Base-by-base conservation (phyloP, 352 stramenopile species). In the Globisporangium splendens region DNA sequence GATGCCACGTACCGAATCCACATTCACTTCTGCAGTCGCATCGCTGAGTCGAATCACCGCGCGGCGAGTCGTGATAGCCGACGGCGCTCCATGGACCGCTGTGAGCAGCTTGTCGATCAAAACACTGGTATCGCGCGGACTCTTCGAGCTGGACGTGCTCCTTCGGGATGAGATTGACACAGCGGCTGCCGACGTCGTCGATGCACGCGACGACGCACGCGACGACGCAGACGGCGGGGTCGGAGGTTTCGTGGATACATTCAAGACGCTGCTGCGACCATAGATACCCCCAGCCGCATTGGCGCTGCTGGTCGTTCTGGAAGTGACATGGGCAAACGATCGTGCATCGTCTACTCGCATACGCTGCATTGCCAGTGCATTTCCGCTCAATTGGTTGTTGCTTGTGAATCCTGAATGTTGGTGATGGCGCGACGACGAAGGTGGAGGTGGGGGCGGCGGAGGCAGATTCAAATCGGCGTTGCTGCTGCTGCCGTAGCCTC, bases 41-140 rank as follows among this genome's bases (percentile, higher is more conserved):
- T 94, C 79, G 14, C 70, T 71, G 18, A 94, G 71, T 4, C 75
- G 72, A 17, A 83, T 66, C 35, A 89, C 72, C 2, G 75, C 74
- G 28, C 79, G 77, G 7, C 81, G 66, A 24, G 77, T 83, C 3
- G 77, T 82, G 21, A 88, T 68, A 15, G 84, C 58, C 21, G 82
- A 86, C 41, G 78, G 75, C 8, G 65, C 53, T 49, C 81, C 83
- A 47, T 85, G 66, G 31, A 91, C 63, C 33, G 79, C 76, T 10
- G 14, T 42, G 54, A 84, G 57, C 46, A 88, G 59, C 38, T 84
- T 88, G 39, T 84, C 72, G 54, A 83, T 74, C 54, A 88, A 59
- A 62, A 73, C 53, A 42, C 70, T 79, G 46, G 81, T 77, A 20
- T 83, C 74, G n/a, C 70, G 58, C 24, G 76, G 73, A 2, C 66